These are phyloP conservation scores for Cadophora sp. DNA, from an alignment of 2,329 filamentous ascomycete species.

Conservation along the genomic window DNA sequence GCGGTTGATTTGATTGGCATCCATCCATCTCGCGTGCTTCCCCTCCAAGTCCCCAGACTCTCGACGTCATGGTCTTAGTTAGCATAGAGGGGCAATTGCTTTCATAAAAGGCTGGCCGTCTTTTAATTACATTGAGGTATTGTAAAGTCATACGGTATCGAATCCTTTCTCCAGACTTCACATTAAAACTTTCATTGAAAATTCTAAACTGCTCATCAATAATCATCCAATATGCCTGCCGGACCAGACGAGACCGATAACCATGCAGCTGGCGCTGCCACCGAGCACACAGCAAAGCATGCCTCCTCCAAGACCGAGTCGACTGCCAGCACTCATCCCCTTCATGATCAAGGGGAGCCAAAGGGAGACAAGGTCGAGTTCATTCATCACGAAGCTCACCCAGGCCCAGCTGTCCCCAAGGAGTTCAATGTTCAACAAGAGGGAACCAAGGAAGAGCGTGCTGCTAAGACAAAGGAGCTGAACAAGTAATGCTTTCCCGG, in stretches of 20 bases:
- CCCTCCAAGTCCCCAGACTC: neutral
- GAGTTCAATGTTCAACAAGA: constrained; percentile 60
- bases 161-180: neutral
- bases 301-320: constrained; percentile 46
- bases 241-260: constrained; percentile 47
- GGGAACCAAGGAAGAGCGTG: constrained; percentile 72
- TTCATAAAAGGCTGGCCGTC: constrained; percentile 9
- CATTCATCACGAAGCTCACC: constrained; percentile 59
- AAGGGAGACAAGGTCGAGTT: constrained; percentile 57
- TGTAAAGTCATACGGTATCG: neutral
- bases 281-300: constrained; percentile 47
- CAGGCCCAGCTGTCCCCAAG: constrained; percentile 62
- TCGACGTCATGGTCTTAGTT: constrained; percentile 23
- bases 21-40: neutral
- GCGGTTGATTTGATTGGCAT: neutral
- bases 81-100: constrained; percentile 16
- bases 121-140: neutral
- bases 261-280: constrained; percentile 36
- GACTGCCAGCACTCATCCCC: constrained; percentile 46
- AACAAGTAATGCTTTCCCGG: constrained; percentile 58
- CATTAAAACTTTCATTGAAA: neutral
- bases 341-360: constrained; percentile 45
- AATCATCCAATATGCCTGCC: constrained; percentile 45
- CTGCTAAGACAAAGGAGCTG: constrained; percentile 67
- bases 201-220: neutral